phyloP scores from a whole-genome alignment of 805 yeast species.

The Yarrowia hollandica region DNA sequence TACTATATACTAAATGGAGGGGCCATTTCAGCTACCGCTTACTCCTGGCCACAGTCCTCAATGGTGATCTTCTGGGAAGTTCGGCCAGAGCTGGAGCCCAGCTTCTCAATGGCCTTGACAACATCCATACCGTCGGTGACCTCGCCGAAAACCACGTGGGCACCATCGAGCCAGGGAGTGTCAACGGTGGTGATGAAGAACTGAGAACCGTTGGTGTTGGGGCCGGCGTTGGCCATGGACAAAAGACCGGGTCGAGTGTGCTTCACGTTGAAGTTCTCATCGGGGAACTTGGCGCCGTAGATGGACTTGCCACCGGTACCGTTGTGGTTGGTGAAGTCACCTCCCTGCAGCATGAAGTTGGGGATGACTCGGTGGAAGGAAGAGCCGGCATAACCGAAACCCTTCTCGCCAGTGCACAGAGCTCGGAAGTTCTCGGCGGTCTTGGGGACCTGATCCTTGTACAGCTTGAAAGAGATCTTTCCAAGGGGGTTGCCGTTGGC shows the following conservation, averaged over 20 bases:
- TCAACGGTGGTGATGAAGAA: constrained; percentile 92
- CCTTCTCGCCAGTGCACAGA: constrained; percentile 91
- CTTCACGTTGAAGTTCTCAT: constrained; percentile 70
- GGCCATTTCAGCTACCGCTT: background rate
- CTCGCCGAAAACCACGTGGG: constrained; percentile 95
- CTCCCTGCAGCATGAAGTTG: constrained; percentile 95
- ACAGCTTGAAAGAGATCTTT: constrained; percentile 78
- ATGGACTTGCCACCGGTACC: constrained; percentile 92
- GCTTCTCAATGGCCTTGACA: constrained; percentile 79
- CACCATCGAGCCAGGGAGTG: constrained; percentile 87
- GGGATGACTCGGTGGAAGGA: constrained; percentile 97
- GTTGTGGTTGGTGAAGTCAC: constrained; percentile 81
- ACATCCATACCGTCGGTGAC: constrained; percentile 80
- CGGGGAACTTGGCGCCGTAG: constrained; percentile 71
- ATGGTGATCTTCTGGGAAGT: constrained; percentile 65
- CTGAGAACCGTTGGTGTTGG: constrained; percentile 97
- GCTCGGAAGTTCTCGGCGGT: constrained; percentile 97
- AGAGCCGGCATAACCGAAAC: constrained; percentile 82
- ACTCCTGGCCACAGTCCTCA: constrained; percentile 58
- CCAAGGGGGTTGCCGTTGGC: constrained; percentile 75
- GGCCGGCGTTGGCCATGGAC: constrained; percentile 98
- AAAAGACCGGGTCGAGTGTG: constrained; percentile 81
- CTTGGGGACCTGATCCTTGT: constrained; percentile 85
- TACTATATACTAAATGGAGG: background rate
- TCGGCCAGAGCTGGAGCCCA: constrained; percentile 67